Evolutionary conservation across 306 rosid genomes (phyloP), one percentile per base, ranked within the genome.

Genomic region (Vicia faba): DNA sequence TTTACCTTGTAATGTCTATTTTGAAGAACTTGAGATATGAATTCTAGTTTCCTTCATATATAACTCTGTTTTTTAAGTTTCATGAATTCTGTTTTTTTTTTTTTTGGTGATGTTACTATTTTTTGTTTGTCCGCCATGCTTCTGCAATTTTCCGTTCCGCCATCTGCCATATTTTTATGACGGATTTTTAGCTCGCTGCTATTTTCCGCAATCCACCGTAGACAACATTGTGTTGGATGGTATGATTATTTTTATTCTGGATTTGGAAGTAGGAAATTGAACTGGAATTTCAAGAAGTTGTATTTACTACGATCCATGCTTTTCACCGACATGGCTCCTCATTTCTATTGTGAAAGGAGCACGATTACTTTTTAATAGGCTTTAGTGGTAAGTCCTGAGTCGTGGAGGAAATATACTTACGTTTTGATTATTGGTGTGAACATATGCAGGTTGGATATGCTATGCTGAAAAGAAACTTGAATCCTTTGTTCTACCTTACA

Each of bases 391-490:
- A 40, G 44, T 56, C 31, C n/a, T 50, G 8, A 11, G 29, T 19
- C 7, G 40, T 6, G 3, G 12, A 29, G 63, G 38, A 40, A 53
- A 65, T 33, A 59, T 66, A 39, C 49, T 54, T 26, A 33, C 44
- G 16, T 9, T 11, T 60, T 64, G 57, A 43, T 60, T 9, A 26
- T 72, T 64, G 58, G 45, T 65, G 53, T 20, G 46, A 44, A 40
- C 31, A 63, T 23, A 73, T 74, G 55, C 83, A 92, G 98, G 98
- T 70, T 93, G 97, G 98, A 86, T 93, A 83, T 93, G 98, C 83
- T 93, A 93, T 86, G 98, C 97, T 1, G 97, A 93, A 87, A 93
- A 93, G 77, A 87, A 86, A 82, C 97, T 84, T 83, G 96, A 96
- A 16, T 83, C 98, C 40, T 86, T 78, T 71, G 81, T 88, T 72